Base-by-base conservation (phyloP, 1,284 basidiomycete species). In the Moesziomyces sp. region DNA sequence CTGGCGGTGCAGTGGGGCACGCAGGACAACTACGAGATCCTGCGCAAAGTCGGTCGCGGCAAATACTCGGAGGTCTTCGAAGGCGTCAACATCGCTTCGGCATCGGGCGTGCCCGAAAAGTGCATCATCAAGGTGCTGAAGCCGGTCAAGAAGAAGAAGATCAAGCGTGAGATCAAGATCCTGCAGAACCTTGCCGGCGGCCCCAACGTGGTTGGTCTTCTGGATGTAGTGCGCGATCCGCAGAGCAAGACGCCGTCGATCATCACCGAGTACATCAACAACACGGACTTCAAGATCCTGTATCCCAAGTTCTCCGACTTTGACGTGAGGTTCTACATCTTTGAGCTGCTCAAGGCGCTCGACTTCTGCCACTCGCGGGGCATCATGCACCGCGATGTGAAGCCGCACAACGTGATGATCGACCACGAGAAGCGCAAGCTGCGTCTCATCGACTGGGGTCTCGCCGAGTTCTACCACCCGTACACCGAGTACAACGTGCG, bases 131-230 rank as follows among this genome's bases (percentile, higher is more conserved):
- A 99, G 86, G 95, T 98, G 52, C 88, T 99, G 74, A 99, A 99
- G 86, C 97, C 97, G 0, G 96, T 99, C 52, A 98, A 99, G 89
- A 98, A 98, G 89, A 98, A 98, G 90, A 99, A 99, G 88, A 98
- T 99, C 86, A 98, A 98, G 88, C 89, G 96, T 71, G 96, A 99
- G 87, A 97, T 99, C 86, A 98, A 99, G 88, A 97, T 99, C 79
- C 86, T 99, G 42, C 94, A 97, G 85, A 98, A 98, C 85, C 88
- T 98, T 23, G 93, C 94, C 0, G 95, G 96, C 28, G 97, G 97
- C 21, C 95, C 95, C 11, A 84, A 99, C 91, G 87, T 91, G 88
- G 85, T 95, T 88, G 81, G 89, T 8, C 88, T 99, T 51, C 87
- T 98, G 69, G 96, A 99, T 82, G 94, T 98, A 72, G 97, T 99